Percentiles rank a stretch among this genome's conserved stretches.
Evolutionary conservation across 129 eudicot genomes (phyloP).

Genomic region (Cynara cardunculus): DNA sequence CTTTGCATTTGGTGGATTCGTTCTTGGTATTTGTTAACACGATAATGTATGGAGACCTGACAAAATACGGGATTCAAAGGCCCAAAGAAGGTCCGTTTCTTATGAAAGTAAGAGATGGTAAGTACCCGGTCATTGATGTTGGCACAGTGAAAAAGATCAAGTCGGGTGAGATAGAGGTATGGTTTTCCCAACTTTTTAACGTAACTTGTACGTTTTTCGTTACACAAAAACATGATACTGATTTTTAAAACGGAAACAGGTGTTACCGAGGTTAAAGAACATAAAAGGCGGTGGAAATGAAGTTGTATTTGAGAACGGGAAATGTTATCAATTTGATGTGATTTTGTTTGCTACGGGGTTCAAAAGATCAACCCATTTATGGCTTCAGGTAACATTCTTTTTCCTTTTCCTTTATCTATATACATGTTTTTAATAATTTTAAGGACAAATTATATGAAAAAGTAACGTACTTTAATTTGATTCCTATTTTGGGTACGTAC

Average conservation of each 20-base stretch:
- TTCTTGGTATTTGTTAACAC: constrained; percentile 46
- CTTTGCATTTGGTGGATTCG: constrained; percentile 42
- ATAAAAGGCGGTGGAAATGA: constrained; percentile 32
- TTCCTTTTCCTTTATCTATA: background rate
- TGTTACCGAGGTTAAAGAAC: constrained; percentile 53
- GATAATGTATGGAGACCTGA: constrained; percentile 46
- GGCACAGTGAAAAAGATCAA: constrained; percentile 59
- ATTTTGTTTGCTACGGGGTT: constrained; percentile 76
- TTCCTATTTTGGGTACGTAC: no score
- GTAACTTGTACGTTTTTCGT: background rate
- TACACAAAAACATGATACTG: background rate
- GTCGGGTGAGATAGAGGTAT: constrained; percentile 63
- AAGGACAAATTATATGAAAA: no score
- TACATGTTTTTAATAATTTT: no score
- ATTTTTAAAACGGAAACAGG: constrained; percentile 30
- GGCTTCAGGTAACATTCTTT: constrained; percentile 20
- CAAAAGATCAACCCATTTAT: constrained; percentile 49
- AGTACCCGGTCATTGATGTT: constrained; percentile 57
- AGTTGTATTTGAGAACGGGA: constrained; percentile 47
- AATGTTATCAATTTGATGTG: constrained; percentile 48
- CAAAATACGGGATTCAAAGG: constrained; percentile 53
- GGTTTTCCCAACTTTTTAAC: background rate
- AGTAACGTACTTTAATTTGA: no score
- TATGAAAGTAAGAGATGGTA: constrained; percentile 51
- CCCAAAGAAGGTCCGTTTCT: constrained; percentile 62